A percentile compares a stretch with the other conserved stretches of the same genome.
These are phyloP conservation scores for Myriosclerotinia curreyana DNA, from an alignment of 2,329 filamentous ascomycete species.

Conservation along the genomic window DNA sequence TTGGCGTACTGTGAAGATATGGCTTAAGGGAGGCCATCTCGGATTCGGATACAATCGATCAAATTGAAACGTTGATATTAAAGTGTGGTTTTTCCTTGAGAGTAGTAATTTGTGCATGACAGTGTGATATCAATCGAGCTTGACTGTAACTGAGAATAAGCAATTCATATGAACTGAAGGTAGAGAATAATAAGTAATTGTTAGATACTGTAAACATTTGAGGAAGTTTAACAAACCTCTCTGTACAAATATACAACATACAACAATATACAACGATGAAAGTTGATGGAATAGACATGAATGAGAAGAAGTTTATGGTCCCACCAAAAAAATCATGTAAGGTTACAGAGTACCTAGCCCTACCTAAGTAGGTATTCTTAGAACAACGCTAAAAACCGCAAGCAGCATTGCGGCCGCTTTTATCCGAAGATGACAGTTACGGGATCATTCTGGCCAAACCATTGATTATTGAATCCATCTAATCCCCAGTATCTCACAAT, in stretches of 20 bases:
- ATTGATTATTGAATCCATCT: neutral
- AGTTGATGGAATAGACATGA: neutral
- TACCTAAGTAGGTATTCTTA: too few relatives aligned
- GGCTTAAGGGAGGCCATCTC: neutral
- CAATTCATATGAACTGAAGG: neutral
- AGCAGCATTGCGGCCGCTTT: slow-evolving; percentile 13
- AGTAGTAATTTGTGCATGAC: slow-evolving; percentile 5
- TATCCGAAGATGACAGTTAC: neutral
- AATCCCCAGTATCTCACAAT: slow-evolving; percentile 29
- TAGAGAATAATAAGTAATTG: too few relatives aligned
- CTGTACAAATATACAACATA: neutral
- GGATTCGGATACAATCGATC: neutral
- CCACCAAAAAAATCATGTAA: too few relatives aligned
- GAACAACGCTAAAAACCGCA: slow-evolving; percentile 6
- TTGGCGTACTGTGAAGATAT: neutral
- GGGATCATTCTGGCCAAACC: slow-evolving; percentile 5
- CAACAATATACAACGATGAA: neutral
- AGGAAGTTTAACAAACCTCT: neutral
- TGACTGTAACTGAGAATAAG: neutral
- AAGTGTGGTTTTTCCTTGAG: neutral
- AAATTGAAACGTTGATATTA: neutral
- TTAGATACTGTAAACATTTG: too few relatives aligned
- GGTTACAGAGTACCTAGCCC: too few relatives aligned
- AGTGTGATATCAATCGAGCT: neutral
- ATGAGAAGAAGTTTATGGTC: neutral